A percentile compares a stretch with the other conserved stretches of the same genome.
phyloP scores from a whole-genome alignment of 768 basidiomycete genomes.

The Podaxis sp. region DNA sequence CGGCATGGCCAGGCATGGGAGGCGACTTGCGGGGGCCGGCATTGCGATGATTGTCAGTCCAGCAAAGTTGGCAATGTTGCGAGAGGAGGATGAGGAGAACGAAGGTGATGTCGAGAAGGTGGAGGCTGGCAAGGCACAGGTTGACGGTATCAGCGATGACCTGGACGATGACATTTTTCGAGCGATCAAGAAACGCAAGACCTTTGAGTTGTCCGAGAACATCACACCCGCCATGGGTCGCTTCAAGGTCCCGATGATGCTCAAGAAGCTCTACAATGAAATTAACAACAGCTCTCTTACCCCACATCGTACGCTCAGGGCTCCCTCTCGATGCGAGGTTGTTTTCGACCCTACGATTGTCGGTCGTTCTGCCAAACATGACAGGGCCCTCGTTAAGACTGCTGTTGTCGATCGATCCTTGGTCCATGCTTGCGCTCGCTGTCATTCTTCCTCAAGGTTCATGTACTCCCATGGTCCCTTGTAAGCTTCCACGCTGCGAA shows the following conservation, averaged over 20 bases:
- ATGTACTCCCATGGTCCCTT: not conserved
- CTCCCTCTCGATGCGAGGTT: slow-evolving; percentile 11
- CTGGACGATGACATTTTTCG: slow-evolving; percentile 23
- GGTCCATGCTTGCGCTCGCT: slow-evolving; percentile 4
- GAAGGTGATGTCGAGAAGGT: slow-evolving; percentile 5
- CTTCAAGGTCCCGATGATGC: slow-evolving; percentile 14
- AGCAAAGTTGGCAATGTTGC: slow-evolving; percentile 21
- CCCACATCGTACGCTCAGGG: slow-evolving; percentile 18
- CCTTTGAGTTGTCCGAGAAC: slow-evolving; percentile 14
- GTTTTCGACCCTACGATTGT: not conserved
- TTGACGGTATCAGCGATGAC: slow-evolving; percentile 23
- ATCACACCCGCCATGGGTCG: slow-evolving; percentile 22
- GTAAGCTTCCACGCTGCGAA: slow-evolving; percentile 1
- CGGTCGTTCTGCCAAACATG: not conserved
- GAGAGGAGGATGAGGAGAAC: slow-evolving; percentile 30
- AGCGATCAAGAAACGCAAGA: slow-evolving; percentile 24
- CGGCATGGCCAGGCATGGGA: slow-evolving; percentile 22
- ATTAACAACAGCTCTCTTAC: slow-evolving; percentile 15
- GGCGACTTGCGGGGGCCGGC: slow-evolving; percentile 17
- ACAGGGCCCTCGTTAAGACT: not conserved
- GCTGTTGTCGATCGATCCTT: slow-evolving; percentile 11
- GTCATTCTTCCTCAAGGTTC: slow-evolving; percentile 1
- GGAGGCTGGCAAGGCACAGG: slow-evolving; percentile 17
- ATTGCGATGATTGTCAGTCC: slow-evolving; percentile 25
- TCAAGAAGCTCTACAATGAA: slow-evolving; percentile 4